These are phyloP conservation scores for Penicillium riverlandense DNA, from an alignment of 495 filamentous ascomycete species.

Conservation along the genomic window DNA sequence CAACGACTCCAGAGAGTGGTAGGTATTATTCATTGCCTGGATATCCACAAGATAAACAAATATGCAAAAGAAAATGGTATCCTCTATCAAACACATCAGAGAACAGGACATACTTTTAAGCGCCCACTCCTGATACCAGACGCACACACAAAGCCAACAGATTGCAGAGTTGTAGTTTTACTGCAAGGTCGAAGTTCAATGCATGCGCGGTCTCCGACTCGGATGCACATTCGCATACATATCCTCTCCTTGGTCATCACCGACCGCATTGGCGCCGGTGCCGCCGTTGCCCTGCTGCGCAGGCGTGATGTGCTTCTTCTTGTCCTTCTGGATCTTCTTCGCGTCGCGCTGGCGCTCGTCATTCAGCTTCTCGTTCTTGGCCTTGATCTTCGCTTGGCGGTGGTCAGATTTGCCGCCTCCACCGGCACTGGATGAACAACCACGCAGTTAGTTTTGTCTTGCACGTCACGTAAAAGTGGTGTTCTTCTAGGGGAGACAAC, in stretches of 20 bases:
- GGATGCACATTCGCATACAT: conserved; percentile 49
- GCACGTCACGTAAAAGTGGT: background rate
- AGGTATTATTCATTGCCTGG: background rate
- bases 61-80: conserved; percentile 5
- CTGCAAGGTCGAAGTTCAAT: conserved; percentile 4
- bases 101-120: conserved; percentile 7
- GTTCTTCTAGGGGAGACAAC: conserved; percentile 13
- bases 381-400: conserved; percentile 66
- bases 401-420: conserved; percentile 71
- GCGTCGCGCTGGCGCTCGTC: conserved; percentile 62
- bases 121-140: background rate
- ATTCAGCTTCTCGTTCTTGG: conserved; percentile 82
- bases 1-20: background rate
- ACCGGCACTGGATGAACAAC: conserved; percentile 44
- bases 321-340: conserved; percentile 43
- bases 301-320: conserved; percentile 27
- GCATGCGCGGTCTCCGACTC: conserved; percentile 47
- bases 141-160: background rate
- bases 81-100: conserved; percentile 9
- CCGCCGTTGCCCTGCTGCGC: background rate
- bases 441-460: conserved; percentile 4
- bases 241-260: conserved; percentile 19
- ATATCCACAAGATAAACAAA: conserved; percentile 5
- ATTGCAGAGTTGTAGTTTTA: background rate
- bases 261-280: conserved; percentile 18